phyloP scores from a whole-genome alignment of 1,139 yeast species.

The Keqinozyma sinolaborantium region DNA sequence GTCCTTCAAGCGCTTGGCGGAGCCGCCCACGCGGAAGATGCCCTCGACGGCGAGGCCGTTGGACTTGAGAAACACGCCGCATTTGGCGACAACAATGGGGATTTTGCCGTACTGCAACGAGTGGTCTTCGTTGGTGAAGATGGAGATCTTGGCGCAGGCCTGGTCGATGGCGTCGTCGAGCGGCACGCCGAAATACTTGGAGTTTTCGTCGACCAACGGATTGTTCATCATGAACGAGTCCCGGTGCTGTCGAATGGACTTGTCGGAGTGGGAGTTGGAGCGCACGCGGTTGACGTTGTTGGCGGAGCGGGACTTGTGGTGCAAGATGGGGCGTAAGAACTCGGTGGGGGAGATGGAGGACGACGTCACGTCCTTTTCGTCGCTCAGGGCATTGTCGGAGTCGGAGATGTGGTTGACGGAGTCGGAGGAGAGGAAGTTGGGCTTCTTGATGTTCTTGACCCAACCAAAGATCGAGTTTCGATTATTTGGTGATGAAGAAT shows the following conservation, averaged over 20 bases:
- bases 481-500: constrained; percentile 39
- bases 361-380: constrained; percentile 1
- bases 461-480: constrained; percentile 44
- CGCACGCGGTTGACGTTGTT: constrained; percentile 44
- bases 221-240: constrained; percentile 51
- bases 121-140: constrained; percentile 49
- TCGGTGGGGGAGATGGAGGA: constrained; percentile 15
- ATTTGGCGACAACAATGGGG: constrained; percentile 91
- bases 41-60: constrained; percentile 82
- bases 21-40: constrained; percentile 90
- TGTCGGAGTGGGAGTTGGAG: constrained; percentile 30
- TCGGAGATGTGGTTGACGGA: constrained; percentile 37
- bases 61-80: constrained; percentile 81
- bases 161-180: constrained; percentile 65
- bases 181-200: constrained; percentile 81
- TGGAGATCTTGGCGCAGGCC: constrained; percentile 74
- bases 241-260: constrained; percentile 48
- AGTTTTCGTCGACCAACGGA: constrained; percentile 43
- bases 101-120: constrained; percentile 72
- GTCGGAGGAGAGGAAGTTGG: constrained; percentile 36
- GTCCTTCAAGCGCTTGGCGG: constrained; percentile 83
- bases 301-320: constrained; percentile 49
- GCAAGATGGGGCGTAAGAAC: constrained; percentile 43
- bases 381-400: constrained; percentile 12
- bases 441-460: constrained; percentile 44